Base-by-base conservation (phyloP, 1,139 yeast species). In the Nakaseomyces bracarensis region DNA sequence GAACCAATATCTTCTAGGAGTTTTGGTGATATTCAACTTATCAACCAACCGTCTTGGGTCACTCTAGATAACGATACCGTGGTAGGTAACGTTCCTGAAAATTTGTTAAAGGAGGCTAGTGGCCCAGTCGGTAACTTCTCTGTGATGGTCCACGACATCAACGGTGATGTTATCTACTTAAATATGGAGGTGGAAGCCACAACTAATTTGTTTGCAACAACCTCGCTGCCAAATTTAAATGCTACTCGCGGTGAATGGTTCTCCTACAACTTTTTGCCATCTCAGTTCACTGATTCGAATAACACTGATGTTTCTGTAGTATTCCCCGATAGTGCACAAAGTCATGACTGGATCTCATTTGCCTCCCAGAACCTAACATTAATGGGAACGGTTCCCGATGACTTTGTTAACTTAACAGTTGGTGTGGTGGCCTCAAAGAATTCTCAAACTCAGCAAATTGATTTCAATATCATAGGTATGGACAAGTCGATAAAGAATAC, bases 191-290 rank as follows among this genome's bases (percentile, higher is more conserved):
- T 78, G 23, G 60, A 57, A 47, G 50, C 60, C 18, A 65, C 64
- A 35, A 47, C 47, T 27, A 57, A 61, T 14, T 46, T 79, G 10
- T 82, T 82, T 60, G 75, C 82, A 1, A 67, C 75, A 5, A 57
- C 58, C 40, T 55, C 68, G 1, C 64, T 81, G 41, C 70, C 77
- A n/a, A 68, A 70, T 51, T 73, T 78, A 6, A 81, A 81, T 60
- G 89, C 84, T 10, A 79, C 87, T 2, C 68, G 70, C 46, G 82
- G 80, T 36, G 60, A 68, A 42, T 80, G 61, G 63, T 80, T 82
- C 50, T 64, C 69, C 51, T 77, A 77, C 55, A 67, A 70, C 47
- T 66, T 82, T 45, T 54, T 33, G 8, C 63, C 72, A 23, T 67
- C 78, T 1, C 70, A 67, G 51, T 80, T 82, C 56, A 74, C 82